A percentile compares a stretch with the other conserved stretches of the same genome.
Conservation (phyloP, 2,329 filamentous ascomycete genomes). For the Seiridium cupressi region DNA sequence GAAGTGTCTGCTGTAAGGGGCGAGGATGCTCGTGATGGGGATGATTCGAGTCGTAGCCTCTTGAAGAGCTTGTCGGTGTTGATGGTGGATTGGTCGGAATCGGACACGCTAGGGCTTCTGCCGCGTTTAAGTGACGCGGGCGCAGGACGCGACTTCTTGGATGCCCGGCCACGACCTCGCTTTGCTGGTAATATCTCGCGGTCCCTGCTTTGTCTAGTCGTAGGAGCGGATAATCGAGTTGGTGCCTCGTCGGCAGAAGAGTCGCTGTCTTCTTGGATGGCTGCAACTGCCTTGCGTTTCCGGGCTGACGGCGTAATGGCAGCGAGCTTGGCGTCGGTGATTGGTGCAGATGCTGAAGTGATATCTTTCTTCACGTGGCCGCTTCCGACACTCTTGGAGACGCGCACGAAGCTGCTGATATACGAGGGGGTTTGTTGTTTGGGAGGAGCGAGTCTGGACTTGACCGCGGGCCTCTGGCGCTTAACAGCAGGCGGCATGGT, state of each 20-base stretch:
- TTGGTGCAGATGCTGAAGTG: slow-evolving; percentile 15
- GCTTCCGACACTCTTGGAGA: slow-evolving; percentile 40
- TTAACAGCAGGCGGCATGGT: slow-evolving; percentile 27
- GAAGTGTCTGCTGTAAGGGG: slow-evolving; percentile 35
- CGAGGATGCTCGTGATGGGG: slow-evolving; percentile 29
- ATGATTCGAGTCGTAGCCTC: slow-evolving; percentile 37
- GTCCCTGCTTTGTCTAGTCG: slow-evolving; percentile 7
- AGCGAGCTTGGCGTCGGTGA: slow-evolving; percentile 38
- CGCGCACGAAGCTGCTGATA: slow-evolving; percentile 45
- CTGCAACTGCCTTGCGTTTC: slow-evolving; percentile 30
- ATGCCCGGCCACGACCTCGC: slow-evolving; percentile 24
- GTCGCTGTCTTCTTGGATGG: slow-evolving; percentile 24
- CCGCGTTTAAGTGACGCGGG: slow-evolving; percentile 25
- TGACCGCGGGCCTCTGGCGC: slow-evolving; percentile 20
- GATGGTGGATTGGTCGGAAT: slow-evolving; percentile 28
- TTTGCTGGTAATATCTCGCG: slow-evolving; percentile 15
- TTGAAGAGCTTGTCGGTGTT: slow-evolving; percentile 36
- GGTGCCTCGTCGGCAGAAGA: slow-evolving; percentile 26
- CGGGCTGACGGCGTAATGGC: slow-evolving; percentile 32
- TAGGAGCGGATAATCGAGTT: slow-evolving; percentile 13
- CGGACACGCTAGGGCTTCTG: slow-evolving; percentile 27
- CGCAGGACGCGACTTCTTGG: slow-evolving; percentile 23
- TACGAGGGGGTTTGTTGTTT: slow-evolving; percentile 26
- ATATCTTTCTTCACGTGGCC: slow-evolving; percentile 33
- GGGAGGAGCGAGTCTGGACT: slow-evolving; percentile 20